These are phyloP conservation scores for Solanum appendiculatum DNA, from an alignment of 257 asterid species.

Conservation along the genomic window DNA sequence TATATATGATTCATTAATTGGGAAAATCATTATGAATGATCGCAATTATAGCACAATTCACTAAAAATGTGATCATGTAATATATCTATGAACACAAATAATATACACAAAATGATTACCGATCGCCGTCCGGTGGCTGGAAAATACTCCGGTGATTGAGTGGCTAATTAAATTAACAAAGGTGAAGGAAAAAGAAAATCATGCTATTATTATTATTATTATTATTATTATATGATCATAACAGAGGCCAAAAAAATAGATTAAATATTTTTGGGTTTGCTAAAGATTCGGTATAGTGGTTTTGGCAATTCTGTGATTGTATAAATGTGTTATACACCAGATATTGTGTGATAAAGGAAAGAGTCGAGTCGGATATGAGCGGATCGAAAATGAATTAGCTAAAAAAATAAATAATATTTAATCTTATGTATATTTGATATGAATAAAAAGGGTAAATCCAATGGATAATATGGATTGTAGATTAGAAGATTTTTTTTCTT, in stretches of 20 bases:
- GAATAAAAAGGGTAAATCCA: accelerated
- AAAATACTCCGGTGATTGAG: not conserved
- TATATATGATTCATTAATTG: not conserved
- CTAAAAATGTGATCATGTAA: not conserved
- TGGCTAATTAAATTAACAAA: not conserved
- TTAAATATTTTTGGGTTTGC: not conserved
- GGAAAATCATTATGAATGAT: not conserved
- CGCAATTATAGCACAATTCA: not conserved
- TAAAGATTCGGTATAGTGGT: not conserved
- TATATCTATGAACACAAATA: not conserved
- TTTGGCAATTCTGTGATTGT: not conserved
- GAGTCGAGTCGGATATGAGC: accelerated
- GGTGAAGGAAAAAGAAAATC: not conserved
- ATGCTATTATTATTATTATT: not conserved
- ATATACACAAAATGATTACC: not conserved
- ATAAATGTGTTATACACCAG: not conserved
- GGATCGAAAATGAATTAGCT: too few species aligned
- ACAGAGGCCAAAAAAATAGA: not conserved
- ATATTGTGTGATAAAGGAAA: accelerated
- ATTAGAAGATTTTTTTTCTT: too few species aligned
- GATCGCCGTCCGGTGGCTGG: not conserved
- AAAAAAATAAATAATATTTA: too few species aligned
- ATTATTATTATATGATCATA: not conserved
- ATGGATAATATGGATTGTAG: too few species aligned
- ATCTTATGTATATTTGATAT: accelerated